These are phyloP conservation scores for Pelargonium exstipulatum DNA, from an alignment of 441 rosid species.

Conservation along the genomic window DNA sequence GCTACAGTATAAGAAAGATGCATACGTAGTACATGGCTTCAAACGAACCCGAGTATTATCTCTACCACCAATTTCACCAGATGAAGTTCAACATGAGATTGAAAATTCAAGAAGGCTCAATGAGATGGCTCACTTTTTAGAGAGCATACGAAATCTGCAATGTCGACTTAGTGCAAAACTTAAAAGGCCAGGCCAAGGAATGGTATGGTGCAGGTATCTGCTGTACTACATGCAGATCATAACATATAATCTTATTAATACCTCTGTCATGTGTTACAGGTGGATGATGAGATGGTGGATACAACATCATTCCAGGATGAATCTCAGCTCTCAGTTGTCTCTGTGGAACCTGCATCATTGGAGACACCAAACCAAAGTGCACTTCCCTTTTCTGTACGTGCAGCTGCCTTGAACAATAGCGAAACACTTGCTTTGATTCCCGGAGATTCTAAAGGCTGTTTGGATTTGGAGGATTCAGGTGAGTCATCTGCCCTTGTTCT, in stretches of 20 bases:
- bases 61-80: slow-evolving; percentile 49
- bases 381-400: slow-evolving; percentile 26
- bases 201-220: slow-evolving; percentile 35
- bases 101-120: slow-evolving; percentile 50
- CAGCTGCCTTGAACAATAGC: slow-evolving; percentile 23
- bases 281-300: slow-evolving; percentile 43
- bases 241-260: slow-evolving; percentile 22
- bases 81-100: slow-evolving; percentile 34
- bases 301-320: slow-evolving; percentile 40
- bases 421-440: slow-evolving; percentile 57
- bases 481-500: slow-evolving; percentile 53
- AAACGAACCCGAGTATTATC: slow-evolving; percentile 37
- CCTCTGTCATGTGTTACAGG: slow-evolving; percentile 39
- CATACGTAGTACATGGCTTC: slow-evolving; percentile 35
- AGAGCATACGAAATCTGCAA: slow-evolving; percentile 77
- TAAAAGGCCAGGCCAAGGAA: slow-evolving; percentile 66
- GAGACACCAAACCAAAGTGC: slow-evolving; percentile 38
- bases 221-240: slow-evolving; percentile 19
- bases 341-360: slow-evolving; percentile 36
- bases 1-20: slow-evolving; percentile 51
- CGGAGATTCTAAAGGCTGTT: slow-evolving; percentile 34
- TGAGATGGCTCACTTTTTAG: slow-evolving; percentile 84
- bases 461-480: slow-evolving; percentile 42
- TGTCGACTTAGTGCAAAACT: slow-evolving; percentile 55
- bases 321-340: slow-evolving; percentile 48